A percentile compares a stretch with the other conserved stretches of the same genome.
phyloP scores from a whole-genome alignment of 202 grass and related monocot genomes.

The Hordeum pubiflorum region DNA sequence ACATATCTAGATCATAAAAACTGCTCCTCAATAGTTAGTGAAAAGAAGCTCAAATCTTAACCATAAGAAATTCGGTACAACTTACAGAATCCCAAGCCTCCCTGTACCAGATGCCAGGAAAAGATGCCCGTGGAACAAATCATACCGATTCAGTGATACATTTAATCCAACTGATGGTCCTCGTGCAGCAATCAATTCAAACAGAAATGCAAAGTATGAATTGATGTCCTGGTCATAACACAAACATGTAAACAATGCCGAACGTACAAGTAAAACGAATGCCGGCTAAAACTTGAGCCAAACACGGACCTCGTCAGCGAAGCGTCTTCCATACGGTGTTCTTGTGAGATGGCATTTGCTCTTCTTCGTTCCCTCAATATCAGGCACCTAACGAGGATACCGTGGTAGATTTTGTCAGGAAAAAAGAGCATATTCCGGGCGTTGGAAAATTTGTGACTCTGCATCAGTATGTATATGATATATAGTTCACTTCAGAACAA shows the following conservation, averaged over 20 bases:
- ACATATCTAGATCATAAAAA: not conserved
- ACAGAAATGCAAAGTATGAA: slow-evolving; percentile 74
- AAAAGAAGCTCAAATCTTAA: not conserved
- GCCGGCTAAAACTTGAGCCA: not conserved
- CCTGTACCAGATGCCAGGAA: slow-evolving; percentile 71
- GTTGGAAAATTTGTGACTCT: not conserved
- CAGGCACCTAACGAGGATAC: slow-evolving; percentile 52
- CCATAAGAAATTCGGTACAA: not conserved
- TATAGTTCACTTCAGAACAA: too few relatives aligned
- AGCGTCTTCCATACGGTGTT: slow-evolving; percentile 64
- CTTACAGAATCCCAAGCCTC: slow-evolving; percentile 87
- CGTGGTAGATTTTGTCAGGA: not conserved
- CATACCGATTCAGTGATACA: slow-evolving; percentile 57
- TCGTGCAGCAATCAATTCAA: slow-evolving; percentile 61
- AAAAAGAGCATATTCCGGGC: not conserved
- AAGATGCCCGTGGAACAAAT: slow-evolving; percentile 88
- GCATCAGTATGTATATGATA: not conserved
- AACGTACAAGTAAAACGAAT: not conserved
- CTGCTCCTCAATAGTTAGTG: not conserved
- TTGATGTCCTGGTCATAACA: slow-evolving; percentile 67
- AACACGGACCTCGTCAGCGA: slow-evolving; percentile 44
- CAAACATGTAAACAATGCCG: not conserved
- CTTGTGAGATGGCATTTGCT: slow-evolving; percentile 76
- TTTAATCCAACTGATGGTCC: slow-evolving; percentile 70
- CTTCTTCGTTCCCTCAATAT: slow-evolving; percentile 47